These are phyloP conservation scores for Sphaerulina musiva DNA, from an alignment of 2,329 filamentous ascomycete species.

Conservation along the genomic window DNA sequence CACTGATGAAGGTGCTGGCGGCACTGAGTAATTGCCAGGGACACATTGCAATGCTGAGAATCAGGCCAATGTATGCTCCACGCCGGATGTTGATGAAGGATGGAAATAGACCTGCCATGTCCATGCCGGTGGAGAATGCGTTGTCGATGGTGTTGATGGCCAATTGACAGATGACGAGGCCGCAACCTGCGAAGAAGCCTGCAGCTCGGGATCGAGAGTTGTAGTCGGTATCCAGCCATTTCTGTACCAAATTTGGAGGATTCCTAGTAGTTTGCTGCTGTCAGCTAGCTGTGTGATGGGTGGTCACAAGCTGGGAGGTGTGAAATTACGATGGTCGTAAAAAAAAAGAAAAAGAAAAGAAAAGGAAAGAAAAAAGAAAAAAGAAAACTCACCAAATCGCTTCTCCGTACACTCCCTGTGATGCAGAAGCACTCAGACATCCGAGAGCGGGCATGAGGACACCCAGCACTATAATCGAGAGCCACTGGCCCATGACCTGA, in stretches of 20 bases:
- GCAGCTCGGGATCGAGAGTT: slow-evolving; percentile 36
- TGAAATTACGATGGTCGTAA: too few species aligned
- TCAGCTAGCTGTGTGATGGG: slow-evolving; percentile 31
- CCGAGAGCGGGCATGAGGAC: slow-evolving; percentile 48
- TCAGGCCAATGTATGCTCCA: slow-evolving; percentile 45
- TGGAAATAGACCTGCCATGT: slow-evolving; percentile 48
- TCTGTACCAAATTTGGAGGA: slow-evolving; percentile 38
- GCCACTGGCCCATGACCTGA: slow-evolving; percentile 43
- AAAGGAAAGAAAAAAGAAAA: too few species aligned
- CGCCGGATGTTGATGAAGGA: slow-evolving; percentile 52
- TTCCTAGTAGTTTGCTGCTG: slow-evolving; percentile 30
- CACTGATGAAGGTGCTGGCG: slow-evolving; percentile 44
- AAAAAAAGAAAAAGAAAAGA: too few species aligned
- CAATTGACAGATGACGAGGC: slow-evolving; percentile 42
- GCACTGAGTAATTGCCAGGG: slow-evolving; percentile 49
- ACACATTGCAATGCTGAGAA: slow-evolving; percentile 42
- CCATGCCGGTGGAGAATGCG: slow-evolving; percentile 49
- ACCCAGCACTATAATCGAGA: slow-evolving; percentile 44
- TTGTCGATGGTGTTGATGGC: slow-evolving; percentile 45
- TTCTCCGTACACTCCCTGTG: slow-evolving; percentile 47
- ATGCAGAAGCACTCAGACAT: slow-evolving; percentile 53
- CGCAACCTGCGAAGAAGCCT: slow-evolving; percentile 44
- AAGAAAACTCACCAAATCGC: slow-evolving; percentile 44
- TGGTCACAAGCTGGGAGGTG: slow-evolving; percentile 20
- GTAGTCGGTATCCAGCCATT: slow-evolving; percentile 34